Evolutionary conservation across 2,329 filamentous ascomycete species (phyloP), one percentile per base, ranked within the genome.

Genomic region (Chaetomium sp.): DNA sequence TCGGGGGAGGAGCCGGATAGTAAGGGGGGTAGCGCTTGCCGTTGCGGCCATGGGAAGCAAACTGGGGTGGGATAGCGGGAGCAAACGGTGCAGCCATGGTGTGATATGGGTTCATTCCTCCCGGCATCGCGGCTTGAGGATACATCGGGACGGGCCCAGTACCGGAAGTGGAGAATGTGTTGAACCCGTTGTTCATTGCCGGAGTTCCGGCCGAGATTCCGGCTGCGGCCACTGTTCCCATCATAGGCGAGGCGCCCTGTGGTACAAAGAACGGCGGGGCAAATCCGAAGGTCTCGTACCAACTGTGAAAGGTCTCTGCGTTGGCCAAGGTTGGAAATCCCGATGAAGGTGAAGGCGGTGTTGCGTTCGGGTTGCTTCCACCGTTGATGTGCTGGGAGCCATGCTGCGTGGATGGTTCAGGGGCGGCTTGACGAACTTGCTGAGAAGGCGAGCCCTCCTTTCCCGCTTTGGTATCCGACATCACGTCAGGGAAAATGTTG

Each of bases 1-100:
- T 78, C 33, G 58, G 57, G 3, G 62, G 66, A 9, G 62, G 66
- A 9, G 66, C 64, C 4, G 64, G 65, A 52, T 66, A 66, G 37
- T 57, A 54, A 4, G 65, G 61, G 5, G 61, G 58, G 48, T 40
- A 10, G 10, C 36, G 48, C 40, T 52, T 52, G 33, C 41, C 35
- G 10, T 35, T 34, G 50, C 10, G 46, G 12, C 42, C 54, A 12
- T 27, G 19, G 19, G 49, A 46, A 40, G 27, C 11, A 37, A 43
- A 38, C 14, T 35, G 58, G 35, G 10, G 45, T 12, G 27, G 36
- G 4, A 42, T 36, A 4, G 8, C 50, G 34, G 52, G 37, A 10
- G 37, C 12, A 38, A 37, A 42, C 3, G 54, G 37, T 4, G 36
- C 14, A 3, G 46, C 6, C 33, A 33, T 35, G 10, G 47, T 19